Evolutionary conservation across 1,284 basidiomycete genomes (phyloP).

Genomic region (Fistulina hepatica): DNA sequence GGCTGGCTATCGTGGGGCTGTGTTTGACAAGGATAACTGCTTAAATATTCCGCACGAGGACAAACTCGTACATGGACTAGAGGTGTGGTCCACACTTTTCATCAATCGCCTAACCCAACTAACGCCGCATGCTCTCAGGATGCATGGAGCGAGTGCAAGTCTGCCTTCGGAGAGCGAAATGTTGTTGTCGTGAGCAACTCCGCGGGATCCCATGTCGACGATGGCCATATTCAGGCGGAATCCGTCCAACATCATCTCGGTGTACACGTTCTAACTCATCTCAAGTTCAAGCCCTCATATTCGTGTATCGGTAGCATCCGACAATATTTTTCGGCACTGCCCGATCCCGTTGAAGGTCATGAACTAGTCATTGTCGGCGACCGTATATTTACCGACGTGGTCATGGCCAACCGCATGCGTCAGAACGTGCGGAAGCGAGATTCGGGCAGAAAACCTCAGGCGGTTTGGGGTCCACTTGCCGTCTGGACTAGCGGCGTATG

Average conservation of each 20-base stretch:
- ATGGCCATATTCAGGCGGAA: constrained; percentile 79
- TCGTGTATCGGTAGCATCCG: constrained; percentile 62
- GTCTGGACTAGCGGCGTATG: constrained; percentile 63
- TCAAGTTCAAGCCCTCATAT: constrained; percentile 65
- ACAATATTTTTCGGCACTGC: constrained; percentile 50
- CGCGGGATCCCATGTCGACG: constrained; percentile 74
- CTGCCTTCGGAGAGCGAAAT: constrained; percentile 67
- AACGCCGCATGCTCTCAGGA: constrained; percentile 30
- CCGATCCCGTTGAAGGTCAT: constrained; percentile 38
- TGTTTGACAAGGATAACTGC: constrained; percentile 98
- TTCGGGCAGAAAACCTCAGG: constrained; percentile 10
- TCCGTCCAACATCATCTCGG: constrained; percentile 68
- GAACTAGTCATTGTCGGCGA: constrained; percentile 82
- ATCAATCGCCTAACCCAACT: constrained; percentile 8
- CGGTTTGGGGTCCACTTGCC: constrained; percentile 44
- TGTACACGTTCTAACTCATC: constrained; percentile 77
- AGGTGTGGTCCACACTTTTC: constrained; percentile 29
- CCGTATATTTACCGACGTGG: constrained; percentile 82
- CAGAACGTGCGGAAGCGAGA: constrained; percentile 7
- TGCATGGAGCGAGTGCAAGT: constrained; percentile 69
- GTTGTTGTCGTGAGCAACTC: constrained; percentile 93
- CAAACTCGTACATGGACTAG: constrained; percentile 58
- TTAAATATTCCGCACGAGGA: constrained; percentile 72
- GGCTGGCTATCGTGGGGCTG: constrained; percentile 76
- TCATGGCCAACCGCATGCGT: constrained; percentile 72